Evolutionary conservation across 2,329 filamentous ascomycete genomes (phyloP), one percentile per base, ranked within the genome.

Genomic region (Colletotrichum echinochloae): DNA sequence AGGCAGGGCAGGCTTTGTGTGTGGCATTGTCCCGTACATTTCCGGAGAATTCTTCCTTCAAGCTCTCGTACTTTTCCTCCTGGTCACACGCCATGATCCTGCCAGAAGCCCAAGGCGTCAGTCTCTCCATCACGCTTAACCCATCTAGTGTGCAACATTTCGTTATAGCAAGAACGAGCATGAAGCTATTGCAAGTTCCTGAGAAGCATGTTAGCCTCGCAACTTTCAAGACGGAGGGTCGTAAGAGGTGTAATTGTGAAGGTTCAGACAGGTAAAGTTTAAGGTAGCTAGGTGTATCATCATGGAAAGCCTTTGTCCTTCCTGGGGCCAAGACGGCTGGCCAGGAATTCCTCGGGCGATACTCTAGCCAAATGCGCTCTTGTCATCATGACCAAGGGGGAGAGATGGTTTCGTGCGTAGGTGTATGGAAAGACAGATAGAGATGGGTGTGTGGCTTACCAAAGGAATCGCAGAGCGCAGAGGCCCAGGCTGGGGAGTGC

Each of bases 361-460:
- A 88, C 95, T 98, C 95, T 94, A 98, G 95, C 95, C 95, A 98
- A 98, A 98, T 98, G 95, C 95, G 95, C 95, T 98, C 95, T 95
- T 94, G 95, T 98, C 95, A 98, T 98, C 95, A 97, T 94, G 80
- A 74, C 82, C 77, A 70, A 65, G 67, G 52, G 67, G 52, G 60
- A 49, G 63, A 59, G 61, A 51, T 35, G 54, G n/a, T n/a, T 30
- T 41, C 23, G 30, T 59, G 20, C 46, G 44, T 18, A 65, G 61
- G 63, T 18, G n/a, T 16, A 35, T n/a, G 18, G 55, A 26, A 65
- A 54, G 57, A 59, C 68, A 39, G 65, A 72, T 67, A 48, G 59
- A 72, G 54, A 61, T 11, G 20, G 33, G 64, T 59, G 44, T 28
- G 62, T 59, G 51, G 79, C 83, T 82, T 81, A 85, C 83, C 79